Base-by-base conservation (phyloP, 805 yeast genomes). In the Monosporozyma aerobia region DNA sequence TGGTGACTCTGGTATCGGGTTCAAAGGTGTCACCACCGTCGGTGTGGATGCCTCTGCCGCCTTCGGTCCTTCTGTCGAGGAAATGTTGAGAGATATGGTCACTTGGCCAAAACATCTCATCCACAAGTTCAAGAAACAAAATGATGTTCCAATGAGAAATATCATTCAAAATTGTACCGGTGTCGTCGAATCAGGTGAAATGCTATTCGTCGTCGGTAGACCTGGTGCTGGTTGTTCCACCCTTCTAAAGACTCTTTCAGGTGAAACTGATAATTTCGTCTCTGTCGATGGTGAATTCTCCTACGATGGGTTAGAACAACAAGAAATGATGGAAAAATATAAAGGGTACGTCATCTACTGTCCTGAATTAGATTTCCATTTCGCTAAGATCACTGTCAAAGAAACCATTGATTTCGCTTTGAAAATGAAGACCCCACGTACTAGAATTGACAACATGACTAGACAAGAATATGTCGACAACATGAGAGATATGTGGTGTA, bases 211-310 rank as follows among this genome's bases (percentile, higher is more conserved):
- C 23, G 64, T 77, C 49, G 81, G 80, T 59, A 73, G 77, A 64
- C 85, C 86, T 2, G 85, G 85, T 61, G 79, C 85, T 37, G 85
- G 86, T 56, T 80, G 84, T 61, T 79, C 85, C 3, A 76, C 84
- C 4, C 64, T 80, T 40, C 64, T 81, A 58, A 75, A 75, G 56
- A 61, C 72, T 53, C 51, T 75, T 22, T 65, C 79, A n/a, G 79
- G 78, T 61, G 77, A 76, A 59, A 74, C 71, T 11, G 59, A 64
- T 29, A 73, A 71, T 30, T 69, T 70, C 51, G 59, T 65, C 5
- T 68, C 65, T 22, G 69, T 68, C 6, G 63, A 63, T 32, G 79
- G 78, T 60, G 69, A 63, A 5, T 63, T 78, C 49, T 62, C 68
- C 3, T 80, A 78, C 59, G 80, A 78, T 62, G 82, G 82, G 51